Conservation (phyloP, 306 rosid species). For the Spatholobus suberectus region DNA sequence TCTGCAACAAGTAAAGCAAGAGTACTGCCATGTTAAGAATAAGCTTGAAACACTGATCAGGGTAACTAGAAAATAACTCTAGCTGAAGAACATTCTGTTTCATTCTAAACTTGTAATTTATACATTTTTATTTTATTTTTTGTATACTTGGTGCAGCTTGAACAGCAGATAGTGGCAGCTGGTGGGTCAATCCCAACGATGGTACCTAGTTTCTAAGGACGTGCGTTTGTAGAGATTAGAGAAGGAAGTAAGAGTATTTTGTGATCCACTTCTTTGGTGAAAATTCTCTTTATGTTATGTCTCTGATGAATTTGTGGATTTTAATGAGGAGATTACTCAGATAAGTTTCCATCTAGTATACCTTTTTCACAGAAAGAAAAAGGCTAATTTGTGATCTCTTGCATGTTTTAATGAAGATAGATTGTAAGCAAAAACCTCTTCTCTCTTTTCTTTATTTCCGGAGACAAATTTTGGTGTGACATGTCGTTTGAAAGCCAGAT, state of each 20-base stretch:
- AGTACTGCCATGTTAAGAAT: slow-evolving; percentile 7
- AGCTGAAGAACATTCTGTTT: neutral
- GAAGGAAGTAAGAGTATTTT: slow-evolving; percentile 2
- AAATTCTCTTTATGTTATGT: neutral
- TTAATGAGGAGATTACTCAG: neutral
- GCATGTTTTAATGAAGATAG: neutral
- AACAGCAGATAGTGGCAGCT: slow-evolving; percentile 15
- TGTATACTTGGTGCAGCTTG: slow-evolving; percentile 14
- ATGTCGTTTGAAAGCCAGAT: too few species aligned
- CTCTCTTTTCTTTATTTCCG: too few species aligned
- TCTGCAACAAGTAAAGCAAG: slow-evolving; percentile 14
- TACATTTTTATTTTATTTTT: neutral
- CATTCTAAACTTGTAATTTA: neutral
- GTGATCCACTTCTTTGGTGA: slow-evolving; percentile 19
- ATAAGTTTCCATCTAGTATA: neutral
- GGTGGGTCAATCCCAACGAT: neutral
- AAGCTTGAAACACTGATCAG: slow-evolving; percentile 2
- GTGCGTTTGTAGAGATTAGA: neutral
- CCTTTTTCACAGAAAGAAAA: neutral
- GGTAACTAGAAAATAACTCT: neutral
- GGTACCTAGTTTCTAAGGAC: neutral
- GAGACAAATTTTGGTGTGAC: neutral
- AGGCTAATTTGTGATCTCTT: neutral
- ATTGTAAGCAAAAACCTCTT: too few species aligned
- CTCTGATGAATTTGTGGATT: neutral